Conservation (phyloP, 371 early-diverging fungal species). For the Capniomyces stellatus region DNA sequence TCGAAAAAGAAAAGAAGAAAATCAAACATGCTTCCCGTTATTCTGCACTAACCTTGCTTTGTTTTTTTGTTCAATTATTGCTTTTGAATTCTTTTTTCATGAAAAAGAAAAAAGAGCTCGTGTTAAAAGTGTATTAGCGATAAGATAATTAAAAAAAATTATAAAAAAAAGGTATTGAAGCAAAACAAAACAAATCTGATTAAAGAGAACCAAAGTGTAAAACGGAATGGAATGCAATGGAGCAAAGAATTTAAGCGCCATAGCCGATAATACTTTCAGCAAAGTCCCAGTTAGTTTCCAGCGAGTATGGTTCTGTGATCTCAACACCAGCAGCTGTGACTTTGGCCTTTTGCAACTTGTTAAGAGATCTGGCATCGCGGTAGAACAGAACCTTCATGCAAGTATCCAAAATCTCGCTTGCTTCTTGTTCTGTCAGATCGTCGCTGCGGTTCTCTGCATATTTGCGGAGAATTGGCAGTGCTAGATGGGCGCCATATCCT, state of each 20-base stretch:
- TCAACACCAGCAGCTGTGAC: constrained; percentile 63
- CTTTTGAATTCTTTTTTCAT: no score
- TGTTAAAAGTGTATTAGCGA: no score
- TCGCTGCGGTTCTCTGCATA: constrained; percentile 38
- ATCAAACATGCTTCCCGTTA: no score
- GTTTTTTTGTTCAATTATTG: no score
- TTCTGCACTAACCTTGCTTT: no score
- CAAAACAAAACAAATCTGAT: no score
- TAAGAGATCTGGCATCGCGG: constrained; percentile 90
- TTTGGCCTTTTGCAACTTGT: constrained; percentile 87
- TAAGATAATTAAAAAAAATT: no score
- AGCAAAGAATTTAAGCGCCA: no score
- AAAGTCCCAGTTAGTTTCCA: constrained; percentile 87
- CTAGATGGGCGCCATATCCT: constrained; percentile 91
- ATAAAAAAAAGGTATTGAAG: background rate
- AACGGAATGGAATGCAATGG: no score
- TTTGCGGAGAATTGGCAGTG: constrained; percentile 90
- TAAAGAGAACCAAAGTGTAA: no score
- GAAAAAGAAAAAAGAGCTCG: no score
- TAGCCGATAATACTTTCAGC: constrained; percentile 81
- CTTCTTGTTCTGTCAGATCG: constrained; percentile 75
- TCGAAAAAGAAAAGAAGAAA: no score
- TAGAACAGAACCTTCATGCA: constrained; percentile 91
- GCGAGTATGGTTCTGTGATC: constrained; percentile 71
- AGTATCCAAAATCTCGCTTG: constrained; percentile 68